Base-by-base conservation (phyloP, 2,329 filamentous ascomycete species). In the Colletotrichum karsti region DNA sequence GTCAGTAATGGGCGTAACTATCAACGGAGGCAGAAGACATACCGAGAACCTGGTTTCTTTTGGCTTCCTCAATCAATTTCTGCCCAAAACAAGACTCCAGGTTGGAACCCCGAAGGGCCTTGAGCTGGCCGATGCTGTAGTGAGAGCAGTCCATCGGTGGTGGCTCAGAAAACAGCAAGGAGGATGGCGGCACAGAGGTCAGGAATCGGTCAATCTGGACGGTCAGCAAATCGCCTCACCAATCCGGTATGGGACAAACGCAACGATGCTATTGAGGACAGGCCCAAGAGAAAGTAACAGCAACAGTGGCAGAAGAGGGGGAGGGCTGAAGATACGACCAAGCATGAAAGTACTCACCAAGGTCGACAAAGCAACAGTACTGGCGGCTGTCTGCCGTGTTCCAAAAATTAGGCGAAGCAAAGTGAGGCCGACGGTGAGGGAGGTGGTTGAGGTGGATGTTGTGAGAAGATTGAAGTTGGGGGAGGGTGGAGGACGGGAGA, bases 351-450 rank as follows among this genome's bases (percentile, higher is more conserved):
- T 10, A 51, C 54, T 57, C 20, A 57, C 54, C 54, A 57, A 39
- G 37, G 20, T 15, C 30, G 18, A 63, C 12, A 9, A 33, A 51
- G 41, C 35, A 12, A 28, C n/a, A 22, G 30, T 30, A 18, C 28
- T 42, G 30, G 9, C 26, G 35, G 30, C 42, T 24, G 26, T 46
- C 18, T 42, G 57, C 26, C n/a, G 59, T 35, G 59, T 63, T 67
- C 63, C 59, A 67, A 63, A 67, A 67, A 42, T 51, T 13, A 53
- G 59, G 42, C 20, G 22, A 35, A 57, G 63, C 58, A 56, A 67
- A 51, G 41, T 24, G 59, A 67, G 28, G 50, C 18, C 26, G 37
- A 33, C 55, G 42, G 59, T 24, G 51, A 50, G n/a, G 26, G 41
- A 18, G 18, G 33, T 35, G 35, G 15, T 56, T 39, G 63, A 28